Conservation (phyloP, 2,329 filamentous ascomycete genomes). For the Graphilbum fragrans region DNA sequence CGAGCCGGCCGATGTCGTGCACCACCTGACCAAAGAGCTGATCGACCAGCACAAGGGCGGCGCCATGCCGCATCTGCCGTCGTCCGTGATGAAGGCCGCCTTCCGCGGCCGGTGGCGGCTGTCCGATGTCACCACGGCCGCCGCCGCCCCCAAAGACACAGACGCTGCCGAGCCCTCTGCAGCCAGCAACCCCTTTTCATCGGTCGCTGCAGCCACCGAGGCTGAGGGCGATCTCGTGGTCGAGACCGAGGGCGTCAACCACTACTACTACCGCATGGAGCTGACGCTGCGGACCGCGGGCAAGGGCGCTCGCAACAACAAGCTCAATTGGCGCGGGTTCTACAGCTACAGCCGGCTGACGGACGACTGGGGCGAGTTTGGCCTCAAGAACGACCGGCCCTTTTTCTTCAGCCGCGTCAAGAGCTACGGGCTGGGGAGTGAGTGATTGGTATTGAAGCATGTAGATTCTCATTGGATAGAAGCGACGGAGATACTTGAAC, state of each 20-base stretch:
- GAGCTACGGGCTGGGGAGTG: slow-evolving; percentile 31
- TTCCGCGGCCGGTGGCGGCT: slow-evolving; percentile 44
- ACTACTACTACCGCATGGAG: slow-evolving; percentile 80
- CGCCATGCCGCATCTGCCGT: slow-evolving; percentile 26
- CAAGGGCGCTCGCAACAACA: slow-evolving; percentile 63
- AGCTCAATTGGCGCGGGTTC: slow-evolving; percentile 77
- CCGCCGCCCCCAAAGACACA: slow-evolving; percentile 10
- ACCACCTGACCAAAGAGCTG: slow-evolving; percentile 63
- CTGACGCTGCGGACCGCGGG: slow-evolving; percentile 55
- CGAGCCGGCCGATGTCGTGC: slow-evolving; percentile 80
- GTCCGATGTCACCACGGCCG: slow-evolving; percentile 15
- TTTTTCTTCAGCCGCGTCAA: slow-evolving; percentile 57
- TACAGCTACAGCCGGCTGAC: slow-evolving; percentile 85
- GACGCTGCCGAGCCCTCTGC: background rate
- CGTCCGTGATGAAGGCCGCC: slow-evolving; percentile 54
- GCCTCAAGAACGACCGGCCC: slow-evolving; percentile 48
- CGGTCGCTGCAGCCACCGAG: slow-evolving; percentile 21
- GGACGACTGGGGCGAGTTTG: slow-evolving; percentile 82
- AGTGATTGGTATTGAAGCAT: no score
- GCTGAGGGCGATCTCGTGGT: slow-evolving; percentile 60
- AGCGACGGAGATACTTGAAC: no score
- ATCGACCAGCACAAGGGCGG: slow-evolving; percentile 34
- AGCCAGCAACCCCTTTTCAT: background rate
- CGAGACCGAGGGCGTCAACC: slow-evolving; percentile 76
- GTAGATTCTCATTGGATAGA: no score